Percentiles rank a stretch among this genome's conserved stretches.
These are phyloP conservation scores for Diaporthe sp. DNA, from an alignment of 2,329 filamentous ascomycete genomes.

Conservation along the genomic window DNA sequence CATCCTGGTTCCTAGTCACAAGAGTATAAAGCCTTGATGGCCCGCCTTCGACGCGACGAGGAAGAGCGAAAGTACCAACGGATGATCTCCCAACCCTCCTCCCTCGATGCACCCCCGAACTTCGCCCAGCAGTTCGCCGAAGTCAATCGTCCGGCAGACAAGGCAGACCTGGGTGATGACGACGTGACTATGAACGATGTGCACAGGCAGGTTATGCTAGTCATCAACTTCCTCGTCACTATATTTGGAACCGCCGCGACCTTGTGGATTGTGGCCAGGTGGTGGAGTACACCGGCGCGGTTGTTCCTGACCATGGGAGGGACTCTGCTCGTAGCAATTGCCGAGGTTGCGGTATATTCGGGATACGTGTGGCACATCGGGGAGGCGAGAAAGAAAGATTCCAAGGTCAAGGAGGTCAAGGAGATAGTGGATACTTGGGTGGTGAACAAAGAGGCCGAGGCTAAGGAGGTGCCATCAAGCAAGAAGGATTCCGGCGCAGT, in stretches of 20 bases:
- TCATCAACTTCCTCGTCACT: slow-evolving; percentile 90
- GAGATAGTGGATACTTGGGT: slow-evolving; percentile 80
- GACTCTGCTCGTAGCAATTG: slow-evolving; percentile 75
- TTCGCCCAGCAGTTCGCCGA: slow-evolving; percentile 65
- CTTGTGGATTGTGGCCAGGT: slow-evolving; percentile 80
- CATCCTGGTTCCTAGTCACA: slow-evolving; percentile 62
- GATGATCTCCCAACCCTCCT: slow-evolving; percentile 73
- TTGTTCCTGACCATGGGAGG: slow-evolving; percentile 78
- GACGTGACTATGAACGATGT: slow-evolving; percentile 79
- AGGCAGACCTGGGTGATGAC: slow-evolving; percentile 59
- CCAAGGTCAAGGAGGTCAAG: slow-evolving; percentile 71
- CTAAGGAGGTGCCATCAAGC: slow-evolving; percentile 35
- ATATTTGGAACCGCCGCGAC: slow-evolving; percentile 82
- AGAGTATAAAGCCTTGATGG: slow-evolving; percentile 91
- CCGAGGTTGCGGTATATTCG: slow-evolving; percentile 81
- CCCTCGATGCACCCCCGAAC: slow-evolving; percentile 56
- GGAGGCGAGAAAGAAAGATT: slow-evolving; percentile 73
- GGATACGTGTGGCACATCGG: slow-evolving; percentile 79
- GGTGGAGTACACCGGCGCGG: slow-evolving; percentile 78
- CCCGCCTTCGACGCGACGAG: slow-evolving; percentile 82
- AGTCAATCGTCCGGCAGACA: slow-evolving; percentile 58
- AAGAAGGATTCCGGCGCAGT: background rate
- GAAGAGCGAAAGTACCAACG: slow-evolving; percentile 85
- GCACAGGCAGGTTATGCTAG: slow-evolving; percentile 83
- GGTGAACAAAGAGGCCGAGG: slow-evolving; percentile 52